phyloP scores from a whole-genome alignment of 2,329 filamentous ascomycete species.

The Clarireedia homoeocarpa region DNA sequence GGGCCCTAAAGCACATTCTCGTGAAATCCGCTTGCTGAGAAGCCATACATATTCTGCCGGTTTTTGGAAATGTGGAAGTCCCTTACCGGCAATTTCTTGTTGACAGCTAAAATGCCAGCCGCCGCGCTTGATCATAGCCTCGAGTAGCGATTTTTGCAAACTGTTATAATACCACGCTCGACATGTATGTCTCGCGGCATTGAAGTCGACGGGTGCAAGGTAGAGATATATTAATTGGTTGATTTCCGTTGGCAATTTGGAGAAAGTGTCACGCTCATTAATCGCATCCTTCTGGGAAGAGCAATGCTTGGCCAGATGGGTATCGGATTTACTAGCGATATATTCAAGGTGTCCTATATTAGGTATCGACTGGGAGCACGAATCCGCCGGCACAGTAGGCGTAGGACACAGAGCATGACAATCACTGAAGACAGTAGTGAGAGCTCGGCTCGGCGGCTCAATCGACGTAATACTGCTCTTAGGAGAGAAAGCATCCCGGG shows the following conservation, averaged over 20 bases:
- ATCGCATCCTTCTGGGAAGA: not conserved
- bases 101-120: conserved; percentile 43
- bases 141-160: conserved; percentile 42
- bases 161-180: conserved; percentile 51
- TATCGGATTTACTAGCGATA: conserved; percentile 12
- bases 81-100: conserved; percentile 1
- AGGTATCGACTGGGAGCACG: not conserved
- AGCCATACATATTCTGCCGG: conserved; percentile 24
- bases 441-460: not conserved
- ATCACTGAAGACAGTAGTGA: conserved; percentile 13
- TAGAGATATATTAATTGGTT: conserved; percentile 31
- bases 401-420: conserved; percentile 11
- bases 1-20: conserved; percentile 34
- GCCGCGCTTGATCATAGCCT: conserved; percentile 45
- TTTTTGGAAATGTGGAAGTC: conserved; percentile 8
- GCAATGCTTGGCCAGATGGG: no score
- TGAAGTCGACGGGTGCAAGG: conserved; percentile 39
- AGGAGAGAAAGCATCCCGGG: not conserved
- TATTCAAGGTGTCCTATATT: conserved; percentile 12
- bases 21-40: conserved; percentile 36
- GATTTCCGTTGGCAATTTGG: conserved; percentile 31
- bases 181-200: conserved; percentile 53
- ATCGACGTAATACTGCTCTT: not conserved
- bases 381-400: conserved; percentile 10
- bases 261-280: not conserved